Base-by-base conservation (phyloP, 2,329 filamentous ascomycete genomes). In the Elsinoe arachidis region DNA sequence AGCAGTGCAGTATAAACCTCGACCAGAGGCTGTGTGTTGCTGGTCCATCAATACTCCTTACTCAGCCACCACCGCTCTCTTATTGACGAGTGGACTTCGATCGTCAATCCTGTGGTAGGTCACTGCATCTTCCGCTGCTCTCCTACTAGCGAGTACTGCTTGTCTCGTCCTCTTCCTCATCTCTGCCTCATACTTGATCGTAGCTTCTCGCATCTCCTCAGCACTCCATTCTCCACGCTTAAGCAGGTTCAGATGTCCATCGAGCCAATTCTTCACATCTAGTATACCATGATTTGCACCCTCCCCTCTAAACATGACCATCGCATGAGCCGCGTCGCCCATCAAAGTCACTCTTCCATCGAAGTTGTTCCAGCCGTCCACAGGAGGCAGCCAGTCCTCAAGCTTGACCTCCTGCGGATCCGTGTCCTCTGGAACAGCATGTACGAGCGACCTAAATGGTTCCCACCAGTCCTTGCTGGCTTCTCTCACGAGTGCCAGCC, bases 321-420 rank as follows among this genome's bases (percentile, higher is more conserved):
- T 78, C 0, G 76, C 72, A 64, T 79, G 68, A 3, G 73, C 74
- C 15, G 70, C 69, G 46, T 68, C 64, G 23, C 72, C 74, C 2
- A 64, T 65, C 4, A 73, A 60, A 2, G 64, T 69, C 14, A 67
- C 63, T 6, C 63, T 62, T n/a, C 67, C 67, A 19, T 62, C 58
- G 19, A 54, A 55, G 43, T 61, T 67, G 43, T 69, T 63, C 63
- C 63, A 68, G 58, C 57, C 51, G 57, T 53, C 23, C 49, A 60
- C 34, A 60, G 61, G 66, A 66, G 68, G 56, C 57, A 65, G 21
- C 46, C 60, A 14, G 65, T 55, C 41, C 1, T 60, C 53, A 34
- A 59, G 60, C 30, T 56, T 58, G 10, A 56, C 26, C 19, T 51
- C 23, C 9, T 35, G 23, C 19, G 61, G 38, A 10, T 23, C 49